Conservation (phyloP, 768 basidiomycete species). For the Auricularia sp. region DNA sequence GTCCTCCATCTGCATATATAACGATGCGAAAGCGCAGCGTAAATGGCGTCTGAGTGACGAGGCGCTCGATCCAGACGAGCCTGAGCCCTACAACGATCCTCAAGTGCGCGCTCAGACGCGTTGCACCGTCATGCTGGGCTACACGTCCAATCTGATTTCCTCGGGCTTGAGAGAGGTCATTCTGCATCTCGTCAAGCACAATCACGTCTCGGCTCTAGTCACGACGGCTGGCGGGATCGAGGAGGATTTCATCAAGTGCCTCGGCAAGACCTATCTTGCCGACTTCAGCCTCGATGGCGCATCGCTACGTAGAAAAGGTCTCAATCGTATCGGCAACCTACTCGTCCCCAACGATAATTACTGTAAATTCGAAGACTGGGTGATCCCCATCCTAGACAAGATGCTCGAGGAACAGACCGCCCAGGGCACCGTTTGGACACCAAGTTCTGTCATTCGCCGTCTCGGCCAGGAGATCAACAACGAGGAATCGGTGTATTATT, state of each 20-base stretch:
- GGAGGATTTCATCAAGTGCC: slow-evolving; percentile 98
- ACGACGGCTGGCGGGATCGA: slow-evolving; percentile 98
- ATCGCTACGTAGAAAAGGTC: slow-evolving; percentile 73
- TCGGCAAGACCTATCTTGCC: slow-evolving; percentile 91
- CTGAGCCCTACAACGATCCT: slow-evolving; percentile 51
- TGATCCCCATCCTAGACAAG: slow-evolving; percentile 82
- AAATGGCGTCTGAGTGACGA: slow-evolving; percentile 87
- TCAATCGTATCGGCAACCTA: slow-evolving; percentile 96
- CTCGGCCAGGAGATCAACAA: slow-evolving; percentile 97
- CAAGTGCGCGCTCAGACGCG: slow-evolving; percentile 58
- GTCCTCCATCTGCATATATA: neutral
- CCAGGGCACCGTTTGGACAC: slow-evolving; percentile 69
- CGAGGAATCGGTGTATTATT: slow-evolving; percentile 96
- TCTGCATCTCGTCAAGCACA: slow-evolving; percentile 85
- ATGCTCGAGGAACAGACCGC: slow-evolving; percentile 85
- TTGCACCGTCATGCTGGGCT: slow-evolving; percentile 90
- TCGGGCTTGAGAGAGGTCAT: slow-evolving; percentile 93
- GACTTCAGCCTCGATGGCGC: slow-evolving; percentile 91
- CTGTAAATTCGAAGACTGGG: slow-evolving; percentile 99
- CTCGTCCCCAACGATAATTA: slow-evolving; percentile 97
- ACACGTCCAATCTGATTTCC: slow-evolving; percentile 97
- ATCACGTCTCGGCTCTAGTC: slow-evolving; percentile 79
- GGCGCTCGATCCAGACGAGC: slow-evolving; percentile 57
- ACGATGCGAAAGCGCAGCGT: slow-evolving; percentile 37
- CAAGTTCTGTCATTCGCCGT: slow-evolving; percentile 85